Conservation (phyloP, 2,329 filamentous ascomycete genomes). For the Exophiala sp. region DNA sequence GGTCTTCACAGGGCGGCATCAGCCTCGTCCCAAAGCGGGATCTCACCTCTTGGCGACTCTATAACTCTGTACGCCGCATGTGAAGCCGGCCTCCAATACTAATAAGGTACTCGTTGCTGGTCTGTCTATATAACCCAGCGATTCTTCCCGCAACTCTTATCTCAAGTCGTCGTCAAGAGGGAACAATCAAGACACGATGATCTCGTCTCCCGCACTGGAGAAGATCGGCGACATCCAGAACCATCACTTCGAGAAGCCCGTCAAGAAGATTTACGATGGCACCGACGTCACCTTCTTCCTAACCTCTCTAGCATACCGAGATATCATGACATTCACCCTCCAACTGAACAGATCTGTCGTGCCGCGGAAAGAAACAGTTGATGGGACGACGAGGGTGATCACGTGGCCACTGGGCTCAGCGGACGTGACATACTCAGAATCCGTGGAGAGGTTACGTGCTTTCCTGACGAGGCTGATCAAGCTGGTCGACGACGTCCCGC, state of each 20-base stretch:
- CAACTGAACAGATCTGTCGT: conserved; percentile 87
- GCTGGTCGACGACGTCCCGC: conserved; percentile 72
- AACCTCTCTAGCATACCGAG: conserved; percentile 71
- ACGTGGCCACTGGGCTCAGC: conserved; percentile 46
- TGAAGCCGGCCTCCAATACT: no score
- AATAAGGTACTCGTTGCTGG: no score
- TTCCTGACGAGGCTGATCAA: conserved; percentile 60
- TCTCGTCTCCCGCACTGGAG: conserved; percentile 4
- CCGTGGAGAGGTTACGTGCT: conserved; percentile 58
- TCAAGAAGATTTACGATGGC: conserved; percentile 78
- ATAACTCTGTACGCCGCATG: no score
- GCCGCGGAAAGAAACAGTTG: conserved; percentile 50
- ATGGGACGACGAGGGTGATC: conserved; percentile 39
- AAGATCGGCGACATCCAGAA: conserved; percentile 25
- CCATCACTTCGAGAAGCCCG: conserved; percentile 60
- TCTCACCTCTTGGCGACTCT: no score
- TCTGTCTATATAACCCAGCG: no score
- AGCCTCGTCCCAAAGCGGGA: no score
- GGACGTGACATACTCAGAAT: conserved; percentile 46
- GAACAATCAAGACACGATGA: no score
- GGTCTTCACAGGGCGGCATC: no score
- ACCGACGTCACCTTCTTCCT: conserved; percentile 77
- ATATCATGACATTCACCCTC: conserved; percentile 79
- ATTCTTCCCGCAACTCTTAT: no score
- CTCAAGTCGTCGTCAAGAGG: no score